phyloP scores from a whole-genome alignment of 345 rosid species.

The Populus davidiana region DNA sequence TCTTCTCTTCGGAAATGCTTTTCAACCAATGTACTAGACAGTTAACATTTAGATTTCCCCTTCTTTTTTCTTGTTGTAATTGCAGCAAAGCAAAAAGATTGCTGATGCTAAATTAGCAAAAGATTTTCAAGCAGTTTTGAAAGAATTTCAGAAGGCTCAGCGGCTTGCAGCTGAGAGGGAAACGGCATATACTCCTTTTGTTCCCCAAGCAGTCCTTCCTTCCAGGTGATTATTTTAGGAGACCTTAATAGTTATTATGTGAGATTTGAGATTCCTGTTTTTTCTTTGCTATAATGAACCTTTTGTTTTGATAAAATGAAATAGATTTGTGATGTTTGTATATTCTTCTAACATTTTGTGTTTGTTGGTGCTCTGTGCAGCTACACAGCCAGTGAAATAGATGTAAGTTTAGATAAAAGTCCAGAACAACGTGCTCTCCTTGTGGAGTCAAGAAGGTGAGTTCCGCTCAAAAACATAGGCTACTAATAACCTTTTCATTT shows the following conservation, averaged over 20 bases:
- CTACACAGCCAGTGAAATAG: conserved; percentile 48
- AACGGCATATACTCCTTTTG: conserved; percentile 76
- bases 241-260: not conserved
- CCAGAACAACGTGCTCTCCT: conserved; percentile 72
- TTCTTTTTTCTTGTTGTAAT: conserved; percentile 4
- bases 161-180: conserved; percentile 97
- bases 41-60: not conserved
- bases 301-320: not conserved
- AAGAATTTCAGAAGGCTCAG: conserved; percentile 97
- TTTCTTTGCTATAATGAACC: not conserved
- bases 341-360: conserved; percentile 14
- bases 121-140: conserved; percentile 89
- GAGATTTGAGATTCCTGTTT: not conserved
- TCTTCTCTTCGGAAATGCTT: not conserved
- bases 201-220: conserved; percentile 60
- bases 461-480: not conserved
- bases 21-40: not conserved
- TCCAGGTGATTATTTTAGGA: conserved; percentile 51
- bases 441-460: conserved; percentile 75
- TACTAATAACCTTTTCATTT: not conserved
- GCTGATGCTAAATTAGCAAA: conserved; percentile 97
- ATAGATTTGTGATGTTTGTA: not conserved
- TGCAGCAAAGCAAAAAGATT: conserved; percentile 83
- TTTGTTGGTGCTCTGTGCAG: conserved; percentile 27
- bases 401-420: conserved; percentile 41